A percentile compares a stretch with the other conserved stretches of the same genome.
Evolutionary conservation across 2,329 filamentous ascomycete species (phyloP).

Genomic region (Scedosporium apiospermum): DNA sequence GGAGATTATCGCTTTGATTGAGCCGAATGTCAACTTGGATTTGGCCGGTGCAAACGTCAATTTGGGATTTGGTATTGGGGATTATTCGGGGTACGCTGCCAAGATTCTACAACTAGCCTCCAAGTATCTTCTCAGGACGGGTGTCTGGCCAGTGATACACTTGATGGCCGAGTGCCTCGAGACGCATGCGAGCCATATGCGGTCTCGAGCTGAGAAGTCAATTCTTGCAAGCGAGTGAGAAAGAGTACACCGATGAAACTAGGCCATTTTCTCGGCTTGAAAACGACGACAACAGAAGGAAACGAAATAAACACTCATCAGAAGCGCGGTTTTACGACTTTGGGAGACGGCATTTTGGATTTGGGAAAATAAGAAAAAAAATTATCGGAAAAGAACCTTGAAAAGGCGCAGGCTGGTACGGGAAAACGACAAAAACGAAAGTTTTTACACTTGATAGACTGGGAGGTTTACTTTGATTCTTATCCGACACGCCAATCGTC

Average conservation of each 20-base stretch:
- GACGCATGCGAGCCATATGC: slow-evolving; percentile 42
- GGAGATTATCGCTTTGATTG: slow-evolving; percentile 65
- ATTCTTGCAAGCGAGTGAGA: slow-evolving; percentile 6
- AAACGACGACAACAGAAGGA: no score
- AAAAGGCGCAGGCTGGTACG: not conserved
- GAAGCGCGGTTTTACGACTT: not conserved
- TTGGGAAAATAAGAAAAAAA: not conserved
- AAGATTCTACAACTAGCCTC: slow-evolving; percentile 79
- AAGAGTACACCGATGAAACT: not conserved
- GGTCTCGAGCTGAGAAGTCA: slow-evolving; percentile 42
- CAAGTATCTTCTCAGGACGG: slow-evolving; percentile 77
- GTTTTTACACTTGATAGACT: not conserved
- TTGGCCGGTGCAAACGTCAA: slow-evolving; percentile 38
- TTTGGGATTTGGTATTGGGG: slow-evolving; percentile 44
- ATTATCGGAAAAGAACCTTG: not conserved
- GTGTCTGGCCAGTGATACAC: slow-evolving; percentile 67
- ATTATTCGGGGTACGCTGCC: slow-evolving; percentile 67
- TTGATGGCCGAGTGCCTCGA: slow-evolving; percentile 47
- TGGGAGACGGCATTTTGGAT: not conserved
- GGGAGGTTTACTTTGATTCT: not conserved
- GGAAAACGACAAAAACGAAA: not conserved
- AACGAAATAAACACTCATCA: not conserved
- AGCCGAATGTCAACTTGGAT: slow-evolving; percentile 65
- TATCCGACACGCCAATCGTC: not conserved
- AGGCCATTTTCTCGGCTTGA: no score